These are phyloP conservation scores for Dispira simplex DNA, from an alignment of 192 early-diverging fungal genomes.

Conservation along the genomic window DNA sequence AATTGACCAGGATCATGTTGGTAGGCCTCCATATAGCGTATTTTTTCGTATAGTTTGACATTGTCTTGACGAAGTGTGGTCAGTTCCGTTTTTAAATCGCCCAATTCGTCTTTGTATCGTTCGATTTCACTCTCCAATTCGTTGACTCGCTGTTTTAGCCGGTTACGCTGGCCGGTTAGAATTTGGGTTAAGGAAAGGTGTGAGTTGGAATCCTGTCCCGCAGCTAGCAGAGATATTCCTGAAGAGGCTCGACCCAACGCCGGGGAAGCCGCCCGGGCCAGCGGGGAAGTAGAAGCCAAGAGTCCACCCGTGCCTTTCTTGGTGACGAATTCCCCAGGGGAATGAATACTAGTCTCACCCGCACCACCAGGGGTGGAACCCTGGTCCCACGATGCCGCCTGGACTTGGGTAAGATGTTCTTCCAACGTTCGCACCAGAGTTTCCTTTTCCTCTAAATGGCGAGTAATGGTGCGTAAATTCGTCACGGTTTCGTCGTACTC, in stretches of 20 bases:
- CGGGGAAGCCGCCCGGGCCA: not conserved
- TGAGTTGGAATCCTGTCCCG: too few species aligned
- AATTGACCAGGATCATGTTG: not conserved
- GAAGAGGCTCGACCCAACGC: not conserved
- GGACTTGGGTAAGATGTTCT: slow-evolving; percentile 34
- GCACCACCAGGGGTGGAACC: slow-evolving; percentile 1
- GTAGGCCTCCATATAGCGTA: slow-evolving; percentile 75
- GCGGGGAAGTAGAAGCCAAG: not conserved
- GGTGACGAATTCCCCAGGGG: not conserved
- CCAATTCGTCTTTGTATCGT: slow-evolving; percentile 33
- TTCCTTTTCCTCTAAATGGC: slow-evolving; percentile 23
- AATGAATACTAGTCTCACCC: not conserved
- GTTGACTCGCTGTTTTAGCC: slow-evolving; percentile 75
- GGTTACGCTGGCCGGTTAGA: slow-evolving; percentile 73
- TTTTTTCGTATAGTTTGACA: slow-evolving; percentile 76
- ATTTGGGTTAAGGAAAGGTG: slow-evolving; percentile 21
- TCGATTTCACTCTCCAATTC: slow-evolving; percentile 51
- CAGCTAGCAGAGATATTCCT: too few species aligned
- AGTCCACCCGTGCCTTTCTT: not conserved
- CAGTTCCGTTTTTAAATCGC: slow-evolving; percentile 43
- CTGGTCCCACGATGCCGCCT: slow-evolving; percentile 9
- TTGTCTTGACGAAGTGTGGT: slow-evolving; percentile 68
- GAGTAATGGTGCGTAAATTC: slow-evolving; percentile 2
- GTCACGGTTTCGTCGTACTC: not conserved
- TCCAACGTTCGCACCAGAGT: slow-evolving; percentile 33